Evolutionary conservation across 371 early-diverging fungal genomes (phyloP).

Genomic region (Conidiobolus incongruus): DNA sequence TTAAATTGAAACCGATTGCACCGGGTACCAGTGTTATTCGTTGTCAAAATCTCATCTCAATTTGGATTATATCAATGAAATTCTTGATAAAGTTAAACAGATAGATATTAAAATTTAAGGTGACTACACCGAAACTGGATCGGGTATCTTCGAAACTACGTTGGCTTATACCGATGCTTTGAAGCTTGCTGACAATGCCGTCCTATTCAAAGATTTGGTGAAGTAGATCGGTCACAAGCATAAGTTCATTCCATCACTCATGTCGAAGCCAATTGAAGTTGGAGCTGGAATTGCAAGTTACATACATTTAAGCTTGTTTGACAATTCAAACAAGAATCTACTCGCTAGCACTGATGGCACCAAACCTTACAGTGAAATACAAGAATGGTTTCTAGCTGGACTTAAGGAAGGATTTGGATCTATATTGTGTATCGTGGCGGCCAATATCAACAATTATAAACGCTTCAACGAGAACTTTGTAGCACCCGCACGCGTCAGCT

Average conservation of each 20-base stretch:
- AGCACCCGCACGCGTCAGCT: constrained; percentile 66
- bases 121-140: constrained; percentile 64
- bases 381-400: constrained; percentile 50
- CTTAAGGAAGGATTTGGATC: constrained; percentile 44
- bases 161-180: constrained; percentile 33
- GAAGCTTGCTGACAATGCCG: constrained; percentile 45
- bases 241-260: constrained; percentile 52
- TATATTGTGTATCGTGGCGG: constrained; percentile 49
- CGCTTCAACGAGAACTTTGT: constrained; percentile 56
- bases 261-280: constrained; percentile 59
- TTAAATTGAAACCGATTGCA: constrained; percentile 28
- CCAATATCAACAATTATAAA: constrained; percentile 74
- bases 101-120: constrained; percentile 48
- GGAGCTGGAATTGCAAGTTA: constrained; percentile 67
- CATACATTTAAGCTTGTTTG: constrained; percentile 44
- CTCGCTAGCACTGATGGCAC: constrained; percentile 10
- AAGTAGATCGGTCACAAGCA: constrained; percentile 49
- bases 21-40: constrained; percentile 74
- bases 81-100: constrained; percentile 34
- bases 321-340: constrained; percentile 23
- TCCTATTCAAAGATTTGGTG: constrained; percentile 50
- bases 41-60: constrained; percentile 39
- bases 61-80: constrained; percentile 41
- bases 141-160: constrained; percentile 71
- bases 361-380: constrained; percentile 18